These are phyloP conservation scores for Elsinoe australis DNA, from an alignment of 2,329 filamentous ascomycete species.

Conservation along the genomic window DNA sequence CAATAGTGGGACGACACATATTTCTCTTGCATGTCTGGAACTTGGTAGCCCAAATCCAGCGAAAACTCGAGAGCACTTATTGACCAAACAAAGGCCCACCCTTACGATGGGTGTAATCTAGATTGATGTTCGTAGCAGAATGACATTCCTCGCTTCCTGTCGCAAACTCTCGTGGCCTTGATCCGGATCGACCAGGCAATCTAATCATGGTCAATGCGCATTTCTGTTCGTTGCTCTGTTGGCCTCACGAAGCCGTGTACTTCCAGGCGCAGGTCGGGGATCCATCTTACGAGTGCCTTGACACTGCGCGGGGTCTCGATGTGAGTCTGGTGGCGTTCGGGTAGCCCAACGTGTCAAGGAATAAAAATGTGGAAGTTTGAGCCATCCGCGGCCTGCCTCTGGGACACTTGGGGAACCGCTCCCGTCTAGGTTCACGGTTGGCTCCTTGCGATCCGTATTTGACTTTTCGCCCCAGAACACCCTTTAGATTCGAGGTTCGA, in stretches of 20 bases:
- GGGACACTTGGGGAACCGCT: neutral
- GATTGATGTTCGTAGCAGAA: too few species aligned
- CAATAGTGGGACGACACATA: neutral
- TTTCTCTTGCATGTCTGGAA: neutral
- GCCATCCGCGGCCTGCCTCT: neutral
- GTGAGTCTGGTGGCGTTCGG: neutral
- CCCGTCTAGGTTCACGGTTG: constrained; percentile 5
- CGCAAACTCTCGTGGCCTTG: too few species aligned
- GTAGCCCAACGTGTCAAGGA: neutral
- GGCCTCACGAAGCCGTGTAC: too few species aligned
- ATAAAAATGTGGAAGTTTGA: neutral
- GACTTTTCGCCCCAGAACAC: constrained; percentile 1
- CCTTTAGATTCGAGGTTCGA: neutral
- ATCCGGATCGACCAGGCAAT: too few species aligned
- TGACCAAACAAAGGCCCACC: neutral
- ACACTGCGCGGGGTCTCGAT: too few species aligned
- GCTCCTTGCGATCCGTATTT: constrained; percentile 1
- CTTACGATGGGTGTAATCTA: neutral
- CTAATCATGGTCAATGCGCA: neutral
- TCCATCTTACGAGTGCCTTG: too few species aligned
- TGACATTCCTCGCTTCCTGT: too few species aligned
- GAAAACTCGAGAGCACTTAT: too few species aligned
- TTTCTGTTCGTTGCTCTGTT: too few species aligned
- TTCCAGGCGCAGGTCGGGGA: too few species aligned
- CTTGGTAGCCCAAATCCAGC: neutral